Percentiles rank a stretch among this genome's conserved stretches.
Evolutionary conservation across 176 grass and related monocot species (phyloP).

Genomic region (Pontederia paniculata): DNA sequence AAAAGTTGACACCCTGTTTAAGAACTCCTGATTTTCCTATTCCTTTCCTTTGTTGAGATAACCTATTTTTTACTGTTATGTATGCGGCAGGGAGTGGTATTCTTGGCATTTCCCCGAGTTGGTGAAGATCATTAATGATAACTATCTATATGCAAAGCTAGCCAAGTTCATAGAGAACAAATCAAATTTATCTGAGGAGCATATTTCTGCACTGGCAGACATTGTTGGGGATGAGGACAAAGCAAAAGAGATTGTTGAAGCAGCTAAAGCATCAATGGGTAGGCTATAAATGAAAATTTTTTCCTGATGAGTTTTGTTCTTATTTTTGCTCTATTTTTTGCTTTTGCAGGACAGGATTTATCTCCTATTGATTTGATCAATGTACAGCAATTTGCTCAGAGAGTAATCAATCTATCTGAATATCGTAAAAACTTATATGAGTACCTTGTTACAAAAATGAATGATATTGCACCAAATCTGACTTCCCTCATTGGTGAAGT

Average conservation of each 20-base stretch:
- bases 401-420: conserved; percentile 74
- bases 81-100: conserved; percentile 58
- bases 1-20: too few relatives aligned
- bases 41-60: neutral
- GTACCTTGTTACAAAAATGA: conserved; percentile 95
- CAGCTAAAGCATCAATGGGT: conserved; percentile 83
- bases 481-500: conserved; percentile 71
- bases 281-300: neutral
- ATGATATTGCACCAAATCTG: conserved; percentile 85
- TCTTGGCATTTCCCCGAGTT: conserved; percentile 72
- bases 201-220: conserved; percentile 41
- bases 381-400: conserved; percentile 76
- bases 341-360: conserved; percentile 67
- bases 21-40: neutral
- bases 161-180: conserved; percentile 53
- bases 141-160: conserved; percentile 69
- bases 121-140: conserved; percentile 67
- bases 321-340: neutral
- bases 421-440: conserved; percentile 87
- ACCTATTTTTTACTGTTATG: neutral
- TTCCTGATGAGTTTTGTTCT: too few relatives aligned
- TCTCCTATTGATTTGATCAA: conserved; percentile 79
- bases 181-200: conserved; percentile 54
- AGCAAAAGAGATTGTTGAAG: conserved; percentile 81
- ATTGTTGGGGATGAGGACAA: conserved; percentile 66